Evolutionary conservation across 345 rosid genomes (phyloP), one percentile per base, ranked within the genome.

Genomic region (Ceriops decandra): DNA sequence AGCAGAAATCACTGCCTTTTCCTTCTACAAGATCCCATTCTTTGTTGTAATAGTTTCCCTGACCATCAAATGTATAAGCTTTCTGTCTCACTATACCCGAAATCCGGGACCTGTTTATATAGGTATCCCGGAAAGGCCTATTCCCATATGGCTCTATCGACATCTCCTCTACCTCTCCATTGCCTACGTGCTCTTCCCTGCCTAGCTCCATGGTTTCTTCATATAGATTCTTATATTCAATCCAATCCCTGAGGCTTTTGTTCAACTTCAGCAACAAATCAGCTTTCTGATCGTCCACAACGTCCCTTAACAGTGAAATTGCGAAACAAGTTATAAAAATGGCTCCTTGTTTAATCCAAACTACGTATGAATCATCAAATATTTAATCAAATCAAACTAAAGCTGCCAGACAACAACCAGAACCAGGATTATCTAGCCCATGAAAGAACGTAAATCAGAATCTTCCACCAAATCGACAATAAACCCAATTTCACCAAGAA

Each of bases 21-120:
- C 96, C 97, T 77, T 92, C 90, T 1, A 81, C 52, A 35, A 95
- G 90, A 83, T 92, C 86, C 98, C 98, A 95, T 68, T 84, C 96
- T 71, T 87, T 90, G 36, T 76, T 77, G 69, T 70, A 86, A 74
- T 81, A 92, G 17, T 80, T 83, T 15, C 99, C 98, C 36, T 49
- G 27, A 52, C 98, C 96, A 63, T 92, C 98, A 69, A 95, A 95
- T 73, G 81, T 87, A 35, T 95, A 95, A 15, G 98, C 98, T 73
- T 81, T 90, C 67, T 85, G 83, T 57, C 89, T 87, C 72, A 88
- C 92, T 79, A 82, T 85, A 27, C 93, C 96, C 0, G 90, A 87
- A 56, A 76, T 83, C 52, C 66, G 83, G 63, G 73, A 68, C 16
- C 69, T 71, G 28, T 57, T 53, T 8, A 51, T 62, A 59, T 60